These are phyloP conservation scores for Hapsidospora chrysogenum DNA, from an alignment of 495 filamentous ascomycete species.

Conservation along the genomic window DNA sequence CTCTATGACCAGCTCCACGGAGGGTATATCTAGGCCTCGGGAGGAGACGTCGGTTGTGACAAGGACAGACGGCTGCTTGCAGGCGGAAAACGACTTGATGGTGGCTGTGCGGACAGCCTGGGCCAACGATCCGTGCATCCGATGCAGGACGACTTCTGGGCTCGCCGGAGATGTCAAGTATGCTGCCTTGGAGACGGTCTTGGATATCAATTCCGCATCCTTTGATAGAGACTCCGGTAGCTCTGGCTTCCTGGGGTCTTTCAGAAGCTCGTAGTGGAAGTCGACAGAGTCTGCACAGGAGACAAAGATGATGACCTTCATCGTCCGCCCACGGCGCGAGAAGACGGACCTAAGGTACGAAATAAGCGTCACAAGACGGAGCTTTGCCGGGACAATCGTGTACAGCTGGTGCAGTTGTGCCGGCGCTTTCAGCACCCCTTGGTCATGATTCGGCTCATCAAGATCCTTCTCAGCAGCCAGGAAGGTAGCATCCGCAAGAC, in stretches of 20 bases:
- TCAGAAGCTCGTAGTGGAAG: constrained; percentile 86
- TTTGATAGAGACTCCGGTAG: neutral
- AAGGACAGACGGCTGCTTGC: constrained; percentile 53
- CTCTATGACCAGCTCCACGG: constrained; percentile 84
- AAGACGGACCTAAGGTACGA: constrained; percentile 75
- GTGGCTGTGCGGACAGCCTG: constrained; percentile 77
- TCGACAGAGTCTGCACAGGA: constrained; percentile 94
- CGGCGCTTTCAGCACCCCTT: constrained; percentile 61
- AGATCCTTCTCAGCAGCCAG: constrained; percentile 35
- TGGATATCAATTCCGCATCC: constrained; percentile 10
- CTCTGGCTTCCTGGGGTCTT: constrained; percentile 15
- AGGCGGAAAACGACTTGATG: constrained; percentile 54
- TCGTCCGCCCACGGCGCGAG: constrained; percentile 67
- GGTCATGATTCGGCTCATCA: constrained; percentile 26
- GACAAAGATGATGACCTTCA: constrained; percentile 92
- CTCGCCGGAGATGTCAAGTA: constrained; percentile 33
- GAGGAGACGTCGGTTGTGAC: constrained; percentile 92
- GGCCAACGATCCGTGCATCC: constrained; percentile 83
- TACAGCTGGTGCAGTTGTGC: constrained; percentile 87
- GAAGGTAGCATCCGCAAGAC: constrained; percentile 80
- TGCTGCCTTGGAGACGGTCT: constrained; percentile 23
- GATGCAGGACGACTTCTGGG: constrained; percentile 49
- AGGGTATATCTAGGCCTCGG: constrained; percentile 82
- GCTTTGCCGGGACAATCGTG: constrained; percentile 69
- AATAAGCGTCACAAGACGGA: constrained; percentile 72